Conservation (phyloP, 108 stramenopile genomes). For the Cyclostephanos invisitatus region DNA sequence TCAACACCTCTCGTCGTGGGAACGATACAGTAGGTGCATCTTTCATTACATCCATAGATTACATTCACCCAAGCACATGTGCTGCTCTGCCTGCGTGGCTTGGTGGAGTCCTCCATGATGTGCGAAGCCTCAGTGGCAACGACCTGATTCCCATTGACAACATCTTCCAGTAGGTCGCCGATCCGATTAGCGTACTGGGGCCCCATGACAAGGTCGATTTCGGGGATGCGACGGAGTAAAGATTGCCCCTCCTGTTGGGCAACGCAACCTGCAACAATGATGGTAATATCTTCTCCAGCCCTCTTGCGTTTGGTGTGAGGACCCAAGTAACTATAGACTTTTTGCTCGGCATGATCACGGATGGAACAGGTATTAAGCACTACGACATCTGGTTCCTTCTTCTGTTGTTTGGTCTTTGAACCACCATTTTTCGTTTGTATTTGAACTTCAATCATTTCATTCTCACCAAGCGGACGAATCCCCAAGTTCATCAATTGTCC, state of each 20-base stretch:
- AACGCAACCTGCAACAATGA: constrained; percentile 89
- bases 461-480: constrained; percentile 56
- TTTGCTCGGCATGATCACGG: constrained; percentile 97
- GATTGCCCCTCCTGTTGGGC: constrained; percentile 89
- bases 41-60: constrained; percentile 96
- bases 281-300: constrained; percentile 73
- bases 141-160: constrained; percentile 92
- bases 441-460: constrained; percentile 21
- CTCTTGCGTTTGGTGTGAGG: constrained; percentile 65
- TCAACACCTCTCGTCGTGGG: constrained; percentile 95
- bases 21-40: constrained; percentile 97
- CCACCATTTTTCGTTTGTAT: constrained; percentile 14
- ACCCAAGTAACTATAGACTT: constrained; percentile 81
- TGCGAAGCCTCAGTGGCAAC: constrained; percentile 93
- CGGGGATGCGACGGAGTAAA: constrained; percentile 76
- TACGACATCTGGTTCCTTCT: constrained; percentile 79
- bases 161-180: constrained; percentile 91
- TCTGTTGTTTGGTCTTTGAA: constrained; percentile 26
- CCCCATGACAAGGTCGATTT: constrained; percentile 90
- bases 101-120: constrained; percentile 95
- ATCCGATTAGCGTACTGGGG: constrained; percentile 96
- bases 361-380: constrained; percentile 96
- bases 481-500: constrained; percentile 90
- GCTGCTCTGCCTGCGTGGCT: constrained; percentile 79
- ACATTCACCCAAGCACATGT: constrained; percentile 96